Conservation (phyloP, 1,284 basidiomycete genomes). For the Pseudozyma tsukubaensis region DNA sequence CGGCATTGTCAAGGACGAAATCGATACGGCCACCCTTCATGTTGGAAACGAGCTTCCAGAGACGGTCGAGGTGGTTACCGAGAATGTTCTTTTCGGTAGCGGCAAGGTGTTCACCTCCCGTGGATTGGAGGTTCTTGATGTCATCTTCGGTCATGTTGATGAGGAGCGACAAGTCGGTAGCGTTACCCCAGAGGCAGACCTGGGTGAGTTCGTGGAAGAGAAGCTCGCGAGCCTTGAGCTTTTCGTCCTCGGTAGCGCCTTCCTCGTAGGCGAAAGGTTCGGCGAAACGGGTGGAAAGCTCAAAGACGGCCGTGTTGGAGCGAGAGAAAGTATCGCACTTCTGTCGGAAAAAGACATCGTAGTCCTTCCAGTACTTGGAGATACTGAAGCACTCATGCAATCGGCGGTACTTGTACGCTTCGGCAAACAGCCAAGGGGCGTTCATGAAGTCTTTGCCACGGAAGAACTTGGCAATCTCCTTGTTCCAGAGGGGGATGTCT, state of each 20-base stretch:
- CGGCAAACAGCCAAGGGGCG: constrained; percentile 74
- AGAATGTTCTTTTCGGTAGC: constrained; percentile 96
- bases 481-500: constrained; percentile 96
- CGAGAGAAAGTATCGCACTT: constrained; percentile 94
- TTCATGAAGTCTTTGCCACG: constrained; percentile 98
- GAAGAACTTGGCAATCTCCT: constrained; percentile 77
- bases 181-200: constrained; percentile 48
- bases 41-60: constrained; percentile 83
- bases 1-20: constrained; percentile 80
- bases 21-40: constrained; percentile 71
- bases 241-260: constrained; percentile 74
- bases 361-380: constrained; percentile 89
- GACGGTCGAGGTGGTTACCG: constrained; percentile 81
- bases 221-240: constrained; percentile 81
- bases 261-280: constrained; percentile 80
- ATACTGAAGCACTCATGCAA: constrained; percentile 94
- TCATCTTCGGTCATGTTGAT: constrained; percentile 99
- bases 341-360: constrained; percentile 71
- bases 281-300: constrained; percentile 91
- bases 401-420: constrained; percentile 97
- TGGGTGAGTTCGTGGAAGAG: constrained; percentile 96
- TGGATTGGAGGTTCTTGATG: constrained; percentile 96
- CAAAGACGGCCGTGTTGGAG: constrained; percentile 91
- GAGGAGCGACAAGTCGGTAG: constrained; percentile 90
- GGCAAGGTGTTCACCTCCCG: constrained; percentile 92